Percentiles rank a stretch among this genome's conserved stretches.
These are phyloP conservation scores for Scortechinia acanthostroma DNA, from an alignment of 2,329 filamentous ascomycete genomes.

Conservation along the genomic window DNA sequence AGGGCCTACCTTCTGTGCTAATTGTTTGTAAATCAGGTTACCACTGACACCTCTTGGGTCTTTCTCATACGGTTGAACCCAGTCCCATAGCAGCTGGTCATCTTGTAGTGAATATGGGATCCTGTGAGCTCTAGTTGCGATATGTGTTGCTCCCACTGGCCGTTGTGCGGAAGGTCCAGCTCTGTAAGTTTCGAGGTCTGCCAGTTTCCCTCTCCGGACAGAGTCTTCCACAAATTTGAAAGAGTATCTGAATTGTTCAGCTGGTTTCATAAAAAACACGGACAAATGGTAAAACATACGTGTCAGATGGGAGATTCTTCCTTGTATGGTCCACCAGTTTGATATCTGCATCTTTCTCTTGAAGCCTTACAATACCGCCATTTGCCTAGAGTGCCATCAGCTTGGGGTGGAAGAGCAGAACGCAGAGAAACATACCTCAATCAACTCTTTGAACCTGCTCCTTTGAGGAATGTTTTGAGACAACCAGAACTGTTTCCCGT, in stretches of 20 bases:
- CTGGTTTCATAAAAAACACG: too few species aligned
- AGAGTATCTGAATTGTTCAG: not conserved
- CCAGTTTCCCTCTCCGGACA: not conserved
- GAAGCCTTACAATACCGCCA: not conserved
- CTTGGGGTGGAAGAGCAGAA: not conserved
- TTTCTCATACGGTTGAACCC: not conserved
- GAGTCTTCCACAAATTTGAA: not conserved
- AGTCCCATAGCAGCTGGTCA: not conserved
- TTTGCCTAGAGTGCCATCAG: not conserved
- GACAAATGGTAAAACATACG: too few species aligned
- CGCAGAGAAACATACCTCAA: not conserved
- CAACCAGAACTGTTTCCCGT: not conserved
- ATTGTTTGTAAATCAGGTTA: slow-evolving; percentile 18
- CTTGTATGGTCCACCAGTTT: not conserved
- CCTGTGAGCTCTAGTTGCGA: not conserved
- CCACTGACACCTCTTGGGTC: slow-evolving; percentile 8
- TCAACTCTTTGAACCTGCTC: not conserved
- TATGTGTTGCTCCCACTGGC: slow-evolving; percentile 1
- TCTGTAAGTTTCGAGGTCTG: not conserved
- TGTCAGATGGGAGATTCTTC: not conserved
- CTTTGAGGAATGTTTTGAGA: not conserved
- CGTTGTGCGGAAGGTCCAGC: not conserved
- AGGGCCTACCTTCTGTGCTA: slow-evolving; percentile 21
- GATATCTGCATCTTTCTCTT: slow-evolving; percentile 1
- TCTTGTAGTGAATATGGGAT: not conserved